These are phyloP conservation scores for Micractinium sp. DNA, from an alignment of 139 green algal genomes.

Conservation along the genomic window DNA sequence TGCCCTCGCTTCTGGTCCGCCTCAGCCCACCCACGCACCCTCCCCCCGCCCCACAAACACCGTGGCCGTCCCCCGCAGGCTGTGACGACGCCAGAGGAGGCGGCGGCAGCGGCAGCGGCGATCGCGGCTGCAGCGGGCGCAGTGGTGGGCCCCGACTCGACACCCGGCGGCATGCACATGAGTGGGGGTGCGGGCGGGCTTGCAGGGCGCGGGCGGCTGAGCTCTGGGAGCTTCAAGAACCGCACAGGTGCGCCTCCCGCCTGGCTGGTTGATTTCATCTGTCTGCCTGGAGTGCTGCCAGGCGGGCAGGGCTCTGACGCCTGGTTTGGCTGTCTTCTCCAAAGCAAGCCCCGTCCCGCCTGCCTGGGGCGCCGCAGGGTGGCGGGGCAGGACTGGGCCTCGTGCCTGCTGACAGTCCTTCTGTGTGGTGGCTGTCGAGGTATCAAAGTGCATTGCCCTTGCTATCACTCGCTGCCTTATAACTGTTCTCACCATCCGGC, in stretches of 20 bases:
- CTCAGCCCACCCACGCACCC: not conserved
- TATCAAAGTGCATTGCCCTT: no score
- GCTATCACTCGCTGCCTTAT: not conserved
- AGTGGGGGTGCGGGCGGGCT: not conserved
- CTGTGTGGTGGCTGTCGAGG: not conserved
- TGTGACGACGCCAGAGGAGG: not conserved
- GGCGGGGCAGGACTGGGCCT: not conserved
- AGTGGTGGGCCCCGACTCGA: not conserved
- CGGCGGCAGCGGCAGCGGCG: not conserved
- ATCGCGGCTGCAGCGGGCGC: not conserved
- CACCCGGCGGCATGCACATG: not conserved
- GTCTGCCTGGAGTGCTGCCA: no score
- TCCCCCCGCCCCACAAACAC: not conserved
- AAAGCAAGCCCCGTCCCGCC: no score
- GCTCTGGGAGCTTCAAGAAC: not conserved
- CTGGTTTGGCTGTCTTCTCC: no score
- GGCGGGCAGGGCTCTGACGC: no score
- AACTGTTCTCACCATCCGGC: no score
- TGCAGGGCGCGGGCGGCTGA: not conserved
- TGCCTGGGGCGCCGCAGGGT: not conserved
- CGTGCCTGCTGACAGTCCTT: not conserved
- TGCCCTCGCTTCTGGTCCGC: no score
- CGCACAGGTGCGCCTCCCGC: not conserved
- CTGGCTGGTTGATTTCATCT: no score
- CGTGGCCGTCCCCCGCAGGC: not conserved